These are phyloP conservation scores for Plantago coronopus DNA, from an alignment of 305 asterid genomes.

Conservation along the genomic window DNA sequence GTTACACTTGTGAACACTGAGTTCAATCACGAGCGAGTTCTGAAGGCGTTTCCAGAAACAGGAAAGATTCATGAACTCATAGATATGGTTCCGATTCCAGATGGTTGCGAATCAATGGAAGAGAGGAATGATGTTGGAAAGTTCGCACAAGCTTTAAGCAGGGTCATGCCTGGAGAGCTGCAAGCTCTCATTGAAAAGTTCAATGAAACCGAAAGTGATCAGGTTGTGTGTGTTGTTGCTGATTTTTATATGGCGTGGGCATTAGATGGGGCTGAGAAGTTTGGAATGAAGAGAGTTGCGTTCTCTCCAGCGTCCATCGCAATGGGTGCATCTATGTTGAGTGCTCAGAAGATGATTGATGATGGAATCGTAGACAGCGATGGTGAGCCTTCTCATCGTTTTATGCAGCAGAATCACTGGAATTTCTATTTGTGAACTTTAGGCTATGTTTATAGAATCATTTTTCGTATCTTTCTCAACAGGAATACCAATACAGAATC, in stretches of 20 bases:
- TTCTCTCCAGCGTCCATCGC: constrained; percentile 35
- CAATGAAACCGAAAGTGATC: constrained; percentile 19
- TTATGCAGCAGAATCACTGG: neutral
- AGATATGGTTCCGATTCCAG: constrained; percentile 33
- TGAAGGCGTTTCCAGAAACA: constrained; percentile 19
- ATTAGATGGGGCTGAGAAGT: constrained; percentile 29
- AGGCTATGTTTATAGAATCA: neutral
- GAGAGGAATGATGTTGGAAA: constrained; percentile 32
- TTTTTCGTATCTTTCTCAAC: neutral
- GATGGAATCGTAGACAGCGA: constrained; percentile 31
- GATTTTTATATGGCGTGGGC: constrained; percentile 40
- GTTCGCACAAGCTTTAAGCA: constrained; percentile 16
- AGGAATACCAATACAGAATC: constrained; percentile 44
- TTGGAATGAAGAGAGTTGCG: constrained; percentile 28
- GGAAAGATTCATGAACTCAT: constrained; percentile 17
- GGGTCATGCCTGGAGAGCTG: constrained; percentile 38
- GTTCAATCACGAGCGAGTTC: constrained; percentile 33
- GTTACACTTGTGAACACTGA: constrained; percentile 38
- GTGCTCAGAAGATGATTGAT: constrained; percentile 30
- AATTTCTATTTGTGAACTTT: too few relatives aligned
- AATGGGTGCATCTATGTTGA: constrained; percentile 12
- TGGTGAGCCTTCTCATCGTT: constrained; percentile 25
- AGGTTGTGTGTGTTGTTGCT: constrained; percentile 31
- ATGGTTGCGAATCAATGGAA: constrained; percentile 37
- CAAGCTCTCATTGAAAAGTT: constrained; percentile 28